These are phyloP conservation scores for Cladophialophora yegresii DNA, from an alignment of 2,329 filamentous ascomycete genomes.

Conservation along the genomic window DNA sequence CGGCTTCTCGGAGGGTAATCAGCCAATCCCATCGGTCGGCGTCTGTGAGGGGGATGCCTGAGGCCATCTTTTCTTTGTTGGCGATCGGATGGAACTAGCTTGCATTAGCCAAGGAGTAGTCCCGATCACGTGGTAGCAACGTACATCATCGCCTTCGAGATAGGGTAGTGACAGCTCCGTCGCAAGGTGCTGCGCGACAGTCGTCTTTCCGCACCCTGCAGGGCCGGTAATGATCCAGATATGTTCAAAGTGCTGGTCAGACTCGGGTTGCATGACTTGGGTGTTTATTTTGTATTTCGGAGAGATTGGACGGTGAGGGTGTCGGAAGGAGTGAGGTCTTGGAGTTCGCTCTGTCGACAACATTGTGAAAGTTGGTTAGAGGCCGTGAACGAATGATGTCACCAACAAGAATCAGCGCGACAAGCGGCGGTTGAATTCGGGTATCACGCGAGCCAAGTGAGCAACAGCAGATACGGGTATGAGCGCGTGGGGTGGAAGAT, in stretches of 20 bases:
- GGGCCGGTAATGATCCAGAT: conserved; percentile 81
- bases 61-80: conserved; percentile 90
- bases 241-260: conserved; percentile 55
- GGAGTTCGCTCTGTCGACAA: conserved; percentile 43
- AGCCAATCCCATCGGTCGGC: conserved; percentile 98
- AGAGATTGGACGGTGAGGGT: conserved; percentile 19
- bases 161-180: conserved; percentile 66
- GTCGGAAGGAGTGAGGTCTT: conserved; percentile 25
- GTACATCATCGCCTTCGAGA: conserved; percentile 76
- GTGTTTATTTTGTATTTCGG: conserved; percentile 20
- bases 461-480: conserved; percentile 1
- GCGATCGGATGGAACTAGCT: conserved; percentile 55
- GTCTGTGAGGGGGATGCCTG: conserved; percentile 81
- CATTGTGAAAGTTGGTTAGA: conserved; percentile 40
- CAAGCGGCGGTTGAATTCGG: conserved; percentile 9
- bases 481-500: not conserved
- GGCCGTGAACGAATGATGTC: conserved; percentile 14
- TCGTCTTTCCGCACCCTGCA: conserved; percentile 77
- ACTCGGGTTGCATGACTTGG: conserved; percentile 28
- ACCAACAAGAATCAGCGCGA: conserved; percentile 30
- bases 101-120: conserved; percentile 22
- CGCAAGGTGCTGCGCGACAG: conserved; percentile 68
- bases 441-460: conserved; percentile 12
- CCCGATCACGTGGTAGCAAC: conserved; percentile 38
- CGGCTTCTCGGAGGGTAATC: conserved; percentile 68